A percentile compares a stretch with the other conserved stretches of the same genome.
These are phyloP conservation scores for Ophiocordyceps australis DNA, from an alignment of 2,329 filamentous ascomycete species.

Conservation along the genomic window DNA sequence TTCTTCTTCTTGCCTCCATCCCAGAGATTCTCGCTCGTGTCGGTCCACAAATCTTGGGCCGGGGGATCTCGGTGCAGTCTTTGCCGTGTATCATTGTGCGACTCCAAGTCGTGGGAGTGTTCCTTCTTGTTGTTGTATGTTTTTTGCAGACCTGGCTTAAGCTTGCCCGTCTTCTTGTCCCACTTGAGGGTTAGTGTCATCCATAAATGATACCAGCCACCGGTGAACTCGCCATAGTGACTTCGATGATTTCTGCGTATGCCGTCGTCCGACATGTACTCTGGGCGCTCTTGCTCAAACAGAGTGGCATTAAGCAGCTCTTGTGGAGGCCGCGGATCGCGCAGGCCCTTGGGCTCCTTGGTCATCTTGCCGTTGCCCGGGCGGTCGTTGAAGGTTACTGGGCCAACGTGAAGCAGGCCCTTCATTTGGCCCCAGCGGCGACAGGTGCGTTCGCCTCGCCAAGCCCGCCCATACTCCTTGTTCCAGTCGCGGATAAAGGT, in stretches of 20 bases:
- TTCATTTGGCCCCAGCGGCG: not conserved
- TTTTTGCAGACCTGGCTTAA: too few species aligned
- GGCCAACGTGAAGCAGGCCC: too few species aligned
- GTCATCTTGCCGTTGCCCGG: not conserved
- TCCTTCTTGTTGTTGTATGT: too few species aligned
- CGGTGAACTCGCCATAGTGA: not conserved
- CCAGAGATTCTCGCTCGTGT: too few species aligned
- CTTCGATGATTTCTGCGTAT: not conserved
- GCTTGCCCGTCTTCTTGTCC: too few species aligned
- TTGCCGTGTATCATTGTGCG: too few species aligned
- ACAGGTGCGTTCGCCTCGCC: slow-evolving; percentile 1
- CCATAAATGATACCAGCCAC: not conserved
- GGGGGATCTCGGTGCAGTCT: too few species aligned
- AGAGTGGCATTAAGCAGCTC: not conserved
- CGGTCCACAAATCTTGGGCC: too few species aligned
- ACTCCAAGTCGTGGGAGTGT: too few species aligned
- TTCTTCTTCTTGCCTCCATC: too few species aligned
- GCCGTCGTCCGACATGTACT: not conserved
- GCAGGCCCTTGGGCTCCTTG: not conserved
- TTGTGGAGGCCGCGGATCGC: not conserved
- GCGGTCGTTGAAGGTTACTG: not conserved
- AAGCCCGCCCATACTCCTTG: slow-evolving; percentile 3
- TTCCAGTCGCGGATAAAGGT: slow-evolving; percentile 1
- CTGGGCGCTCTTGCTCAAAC: not conserved
- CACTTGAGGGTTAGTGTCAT: too few species aligned